Evolutionary conservation across 2,329 filamentous ascomycete species (phyloP).

Genomic region (Microsporum canis): DNA sequence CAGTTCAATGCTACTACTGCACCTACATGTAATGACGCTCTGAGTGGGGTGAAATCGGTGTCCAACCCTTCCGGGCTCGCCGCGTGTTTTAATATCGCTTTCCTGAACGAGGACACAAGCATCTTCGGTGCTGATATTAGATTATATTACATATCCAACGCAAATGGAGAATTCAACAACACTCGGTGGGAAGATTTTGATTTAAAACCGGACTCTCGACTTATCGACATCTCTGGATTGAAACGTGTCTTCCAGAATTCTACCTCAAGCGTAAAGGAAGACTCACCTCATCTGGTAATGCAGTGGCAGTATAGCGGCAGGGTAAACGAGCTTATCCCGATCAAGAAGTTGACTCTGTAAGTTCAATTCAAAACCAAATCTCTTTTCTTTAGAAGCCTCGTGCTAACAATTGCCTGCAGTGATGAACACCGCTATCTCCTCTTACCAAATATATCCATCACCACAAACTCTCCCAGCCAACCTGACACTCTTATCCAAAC

Average conservation of each 20-base stretch:
- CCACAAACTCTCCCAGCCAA: slow-evolving; percentile 16
- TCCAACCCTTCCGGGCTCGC: slow-evolving; percentile 66
- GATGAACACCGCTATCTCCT: slow-evolving; percentile 24
- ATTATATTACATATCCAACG: slow-evolving; percentile 56
- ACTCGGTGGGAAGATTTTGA: slow-evolving; percentile 25
- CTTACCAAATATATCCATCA: slow-evolving; percentile 25
- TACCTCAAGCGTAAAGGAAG: not conserved
- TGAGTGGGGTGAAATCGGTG: slow-evolving; percentile 43
- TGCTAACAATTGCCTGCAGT: slow-evolving; percentile 8
- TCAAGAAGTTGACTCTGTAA: slow-evolving; percentile 22
- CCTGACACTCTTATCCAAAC: slow-evolving; percentile 15
- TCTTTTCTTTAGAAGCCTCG: not conserved
- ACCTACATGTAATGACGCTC: slow-evolving; percentile 47
- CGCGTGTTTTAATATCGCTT: slow-evolving; percentile 71
- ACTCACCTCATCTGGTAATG: slow-evolving; percentile 17
- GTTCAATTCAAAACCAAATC: slow-evolving; percentile 4
- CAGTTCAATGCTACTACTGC: slow-evolving; percentile 34
- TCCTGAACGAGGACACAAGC: slow-evolving; percentile 52
- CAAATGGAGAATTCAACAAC: slow-evolving; percentile 39
- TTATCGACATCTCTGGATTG: slow-evolving; percentile 17
- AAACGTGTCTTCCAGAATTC: slow-evolving; percentile 10
- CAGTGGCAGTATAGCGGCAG: slow-evolving; percentile 26
- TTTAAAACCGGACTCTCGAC: slow-evolving; percentile 19
- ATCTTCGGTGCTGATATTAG: slow-evolving; percentile 67
- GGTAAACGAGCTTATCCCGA: slow-evolving; percentile 19